Evolutionary conservation across 768 basidiomycete genomes (phyloP).

Genomic region (Chalciporus pseudorubinellus): DNA sequence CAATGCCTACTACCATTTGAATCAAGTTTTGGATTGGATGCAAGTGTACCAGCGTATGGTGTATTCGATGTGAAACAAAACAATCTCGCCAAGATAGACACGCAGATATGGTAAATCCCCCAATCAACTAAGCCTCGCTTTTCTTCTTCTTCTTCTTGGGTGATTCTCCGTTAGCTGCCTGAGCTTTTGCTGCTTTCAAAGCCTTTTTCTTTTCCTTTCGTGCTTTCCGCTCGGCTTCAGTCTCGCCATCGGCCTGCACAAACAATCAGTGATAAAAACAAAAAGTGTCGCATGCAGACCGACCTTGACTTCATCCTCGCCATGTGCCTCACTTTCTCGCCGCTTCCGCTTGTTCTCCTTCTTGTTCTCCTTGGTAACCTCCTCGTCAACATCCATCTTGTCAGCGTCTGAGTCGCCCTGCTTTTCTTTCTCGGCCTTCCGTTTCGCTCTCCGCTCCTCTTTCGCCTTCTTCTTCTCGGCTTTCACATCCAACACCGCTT

Average conservation of each 20-base stretch:
- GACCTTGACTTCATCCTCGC: constrained; percentile 41
- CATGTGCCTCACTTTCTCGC: constrained; percentile 56
- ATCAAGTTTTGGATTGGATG: not conserved
- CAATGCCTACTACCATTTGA: too few species aligned
- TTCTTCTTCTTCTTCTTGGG: constrained; percentile 46
- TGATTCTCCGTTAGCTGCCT: constrained; percentile 40
- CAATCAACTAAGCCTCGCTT: constrained; percentile 25
- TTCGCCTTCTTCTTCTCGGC: constrained; percentile 82
- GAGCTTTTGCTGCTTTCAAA: constrained; percentile 71
- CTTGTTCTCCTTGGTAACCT: constrained; percentile 33
- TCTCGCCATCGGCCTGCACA: constrained; percentile 53
- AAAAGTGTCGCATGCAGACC: constrained; percentile 17
- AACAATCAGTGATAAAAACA: constrained; percentile 6
- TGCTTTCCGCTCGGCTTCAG: constrained; percentile 81
- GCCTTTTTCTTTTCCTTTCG: constrained; percentile 79
- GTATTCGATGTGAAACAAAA: not conserved
- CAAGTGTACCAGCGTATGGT: not conserved
- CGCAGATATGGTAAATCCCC: not conserved
- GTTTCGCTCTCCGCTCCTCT: constrained; percentile 75
- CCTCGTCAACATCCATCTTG: constrained; percentile 47
- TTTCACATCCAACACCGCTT: constrained; percentile 77
- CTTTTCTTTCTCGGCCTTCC: constrained; percentile 51
- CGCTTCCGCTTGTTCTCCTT: constrained; percentile 47
- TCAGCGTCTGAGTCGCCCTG: constrained; percentile 37
- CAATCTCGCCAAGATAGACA: not conserved